Percentiles rank a stretch among this genome's conserved stretches.
phyloP scores from a whole-genome alignment of 2,329 filamentous ascomycete species.

The Epichloe sp. region DNA sequence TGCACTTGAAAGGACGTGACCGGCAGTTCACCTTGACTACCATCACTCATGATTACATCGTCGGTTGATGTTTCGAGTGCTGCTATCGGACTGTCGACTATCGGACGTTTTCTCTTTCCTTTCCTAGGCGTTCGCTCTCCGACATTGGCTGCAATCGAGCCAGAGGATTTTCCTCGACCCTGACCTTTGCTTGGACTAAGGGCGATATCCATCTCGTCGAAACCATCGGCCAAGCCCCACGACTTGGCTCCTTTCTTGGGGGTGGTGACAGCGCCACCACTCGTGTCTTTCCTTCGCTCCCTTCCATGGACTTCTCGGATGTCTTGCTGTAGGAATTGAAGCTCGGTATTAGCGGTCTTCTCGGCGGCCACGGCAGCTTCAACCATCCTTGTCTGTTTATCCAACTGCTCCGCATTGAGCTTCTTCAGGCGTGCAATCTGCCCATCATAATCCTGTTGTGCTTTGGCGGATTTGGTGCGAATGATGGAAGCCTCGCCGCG shows the following conservation, averaged over 20 bases:
- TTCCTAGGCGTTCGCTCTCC: slow-evolving; percentile 50
- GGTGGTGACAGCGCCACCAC: slow-evolving; percentile 29
- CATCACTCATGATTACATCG: slow-evolving; percentile 25
- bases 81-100: slow-evolving; percentile 52
- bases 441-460: slow-evolving; percentile 47
- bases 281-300: slow-evolving; percentile 32
- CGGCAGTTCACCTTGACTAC: slow-evolving; percentile 9
- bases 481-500: slow-evolving; percentile 63
- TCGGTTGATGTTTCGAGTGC: slow-evolving; percentile 41
- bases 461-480: slow-evolving; percentile 54
- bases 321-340: slow-evolving; percentile 61
- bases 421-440: slow-evolving; percentile 50
- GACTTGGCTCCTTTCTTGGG: slow-evolving; percentile 45
- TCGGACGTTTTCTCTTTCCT: slow-evolving; percentile 55
- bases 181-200: slow-evolving; percentile 40
- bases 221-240: slow-evolving; percentile 57
- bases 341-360: slow-evolving; percentile 52
- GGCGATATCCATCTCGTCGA: slow-evolving; percentile 52
- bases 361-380: slow-evolving; percentile 53
- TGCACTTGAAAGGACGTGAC: slow-evolving; percentile 10
- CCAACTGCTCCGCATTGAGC: slow-evolving; percentile 48
- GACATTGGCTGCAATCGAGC: slow-evolving; percentile 30
- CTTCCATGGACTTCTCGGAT: slow-evolving; percentile 44
- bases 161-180: slow-evolving; percentile 25
- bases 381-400: slow-evolving; percentile 49